Evolutionary conservation across 1,139 yeast species (phyloP), one percentile per base, ranked within the genome.

Genomic region (Yamadazyma atmosphaerica): DNA sequence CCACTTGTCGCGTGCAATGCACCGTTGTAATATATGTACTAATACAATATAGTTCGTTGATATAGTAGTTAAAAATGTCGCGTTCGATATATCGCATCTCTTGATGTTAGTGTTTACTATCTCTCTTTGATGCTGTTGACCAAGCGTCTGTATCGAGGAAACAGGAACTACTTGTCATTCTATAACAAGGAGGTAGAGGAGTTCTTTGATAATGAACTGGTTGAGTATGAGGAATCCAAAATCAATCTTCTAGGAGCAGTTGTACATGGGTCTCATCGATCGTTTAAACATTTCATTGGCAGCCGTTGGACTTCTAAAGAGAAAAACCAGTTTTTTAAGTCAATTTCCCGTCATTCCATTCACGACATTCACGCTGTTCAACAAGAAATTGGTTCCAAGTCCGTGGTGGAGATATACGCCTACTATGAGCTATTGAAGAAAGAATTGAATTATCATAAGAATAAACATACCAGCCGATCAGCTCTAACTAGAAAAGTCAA

Each of bases 301-400:
- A 45, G 49, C 13, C 21, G 34, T 15, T 58, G 68, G 67, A 49
- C 54, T 2, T 32, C 43, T 3, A 37, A 37, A 8, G 63, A 58
- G 29, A 61, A 59, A 38, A 58, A 51, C 29, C 36, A 30, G 14
- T 55, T 56, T 37, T 59, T 55, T 50, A 32, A 51, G 39, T 30
- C 68, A 32, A 54, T 77, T 22, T 70, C 74, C 2, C 61, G 81
- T 17, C 65, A 65, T 48, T 69, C 82, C 11, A 74, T 80, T 32
- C 79, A 78, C 46, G 53, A 70, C 28, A 48, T 69, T 7, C 78
- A 72, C 7, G 47, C 58, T 8, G 72, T 80, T 1, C 55, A 63
- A 2, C 58, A 54, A 5, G 52, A 58, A 13, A 44, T 77, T 21
- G 25, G 16, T 4, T 48, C 60, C 2, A 81, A 80, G 52, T 58